Percentiles rank a stretch among this genome's conserved stretches.
Conservation (phyloP, 2,329 filamentous ascomycete species). For the Pseudogymnoascus sp. region DNA sequence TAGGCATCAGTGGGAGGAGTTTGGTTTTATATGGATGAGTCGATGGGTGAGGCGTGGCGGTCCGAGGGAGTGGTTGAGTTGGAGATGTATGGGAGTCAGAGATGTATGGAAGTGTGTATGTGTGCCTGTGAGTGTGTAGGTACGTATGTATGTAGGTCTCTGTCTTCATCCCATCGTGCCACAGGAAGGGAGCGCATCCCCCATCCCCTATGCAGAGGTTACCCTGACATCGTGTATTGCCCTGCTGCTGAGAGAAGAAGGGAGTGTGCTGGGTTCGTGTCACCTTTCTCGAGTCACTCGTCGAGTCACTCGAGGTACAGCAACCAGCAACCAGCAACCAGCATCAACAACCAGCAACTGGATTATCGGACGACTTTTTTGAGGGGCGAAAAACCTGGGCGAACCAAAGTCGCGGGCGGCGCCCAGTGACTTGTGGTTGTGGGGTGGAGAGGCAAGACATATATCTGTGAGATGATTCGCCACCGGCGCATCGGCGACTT, state of each 20-base stretch:
- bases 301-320: slow-evolving; percentile 1
- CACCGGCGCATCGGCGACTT: not conserved
- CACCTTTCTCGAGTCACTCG: not conserved
- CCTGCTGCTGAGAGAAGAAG: not conserved
- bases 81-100: too few relatives aligned
- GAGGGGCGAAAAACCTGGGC: not conserved
- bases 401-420: not conserved
- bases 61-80: not conserved
- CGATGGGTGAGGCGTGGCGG: not conserved
- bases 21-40: not conserved
- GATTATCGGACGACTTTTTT: slow-evolving; percentile 2
- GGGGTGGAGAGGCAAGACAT: not conserved
- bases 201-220: not conserved
- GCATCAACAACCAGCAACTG: not conserved
- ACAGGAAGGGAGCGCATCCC: not conserved
- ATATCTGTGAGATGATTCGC: not conserved
- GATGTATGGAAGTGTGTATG: not conserved
- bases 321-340: too few relatives aligned
- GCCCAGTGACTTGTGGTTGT: not conserved
- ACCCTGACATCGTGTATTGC: not conserved
- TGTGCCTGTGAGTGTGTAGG: not conserved
- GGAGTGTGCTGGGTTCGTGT: not conserved
- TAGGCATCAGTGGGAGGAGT: not conserved
- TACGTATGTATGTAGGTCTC: not conserved
- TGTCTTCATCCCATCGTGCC: not conserved